Conservation (phyloP, 225 moss, liverwort and hornwort genomes). For the Pleurozium schreberi region DNA sequence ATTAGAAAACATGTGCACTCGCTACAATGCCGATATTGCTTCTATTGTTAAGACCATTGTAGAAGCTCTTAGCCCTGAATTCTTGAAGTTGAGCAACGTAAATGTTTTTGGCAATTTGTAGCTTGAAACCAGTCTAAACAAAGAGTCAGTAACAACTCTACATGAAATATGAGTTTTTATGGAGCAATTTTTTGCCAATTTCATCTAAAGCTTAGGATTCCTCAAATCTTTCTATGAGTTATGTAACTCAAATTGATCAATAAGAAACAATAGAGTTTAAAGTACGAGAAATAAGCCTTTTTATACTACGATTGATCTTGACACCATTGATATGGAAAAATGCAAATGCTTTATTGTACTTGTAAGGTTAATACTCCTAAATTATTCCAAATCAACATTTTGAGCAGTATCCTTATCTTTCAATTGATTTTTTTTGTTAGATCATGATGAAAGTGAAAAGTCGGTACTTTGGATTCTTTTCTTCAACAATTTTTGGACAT, state of each 20-base stretch:
- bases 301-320: accelerated
- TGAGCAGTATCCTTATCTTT: too few relatives aligned
- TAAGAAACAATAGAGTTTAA: neutral
- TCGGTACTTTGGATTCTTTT: neutral
- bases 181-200: neutral
- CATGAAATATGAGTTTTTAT: neutral
- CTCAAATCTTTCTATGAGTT: accelerated
- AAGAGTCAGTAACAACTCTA: neutral
- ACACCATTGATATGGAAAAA: accelerated
- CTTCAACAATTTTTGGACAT: neutral
- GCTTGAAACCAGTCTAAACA: accelerated
- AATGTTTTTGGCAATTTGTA: neutral
- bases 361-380: accelerated
- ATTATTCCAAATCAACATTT: neutral
- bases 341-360: accelerated
- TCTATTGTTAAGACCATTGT: too few relatives aligned
- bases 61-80: too few relatives aligned
- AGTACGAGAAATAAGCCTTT: neutral
- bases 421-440: neutral
- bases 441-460: neutral
- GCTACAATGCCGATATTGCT: too few relatives aligned
- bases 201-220: neutral
- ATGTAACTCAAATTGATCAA: neutral
- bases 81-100: too few relatives aligned
- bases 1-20: too few relatives aligned